Evolutionary conservation across 2,329 filamentous ascomycete genomes (phyloP).

Genomic region (Cordyceps farinosa): DNA sequence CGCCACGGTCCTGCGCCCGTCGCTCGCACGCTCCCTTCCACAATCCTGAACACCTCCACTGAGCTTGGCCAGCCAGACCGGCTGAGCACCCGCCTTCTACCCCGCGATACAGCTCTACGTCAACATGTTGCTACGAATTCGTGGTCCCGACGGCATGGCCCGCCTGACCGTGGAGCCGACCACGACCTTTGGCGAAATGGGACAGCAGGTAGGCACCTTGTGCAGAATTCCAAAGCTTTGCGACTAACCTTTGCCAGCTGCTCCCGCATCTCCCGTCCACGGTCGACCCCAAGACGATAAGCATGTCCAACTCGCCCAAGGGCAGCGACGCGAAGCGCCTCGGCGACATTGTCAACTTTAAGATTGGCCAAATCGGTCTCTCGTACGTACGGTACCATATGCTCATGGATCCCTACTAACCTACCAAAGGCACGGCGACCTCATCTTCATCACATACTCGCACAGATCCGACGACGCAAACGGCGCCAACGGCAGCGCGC

Average conservation of each 20-base stretch:
- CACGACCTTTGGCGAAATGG: constrained; percentile 67
- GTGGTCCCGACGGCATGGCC: constrained; percentile 89
- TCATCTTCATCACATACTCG: constrained; percentile 82
- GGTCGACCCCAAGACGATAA: constrained; percentile 58
- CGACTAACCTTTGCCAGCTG: constrained; percentile 41
- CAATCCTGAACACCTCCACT: neutral
- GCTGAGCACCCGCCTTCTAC: constrained; percentile 1
- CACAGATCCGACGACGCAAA: constrained; percentile 45
- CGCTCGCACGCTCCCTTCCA: neutral
- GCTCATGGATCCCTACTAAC: constrained; percentile 26
- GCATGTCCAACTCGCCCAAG: constrained; percentile 58
- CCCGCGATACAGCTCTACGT: constrained; percentile 17
- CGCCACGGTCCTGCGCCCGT: neutral
- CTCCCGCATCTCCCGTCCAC: constrained; percentile 56
- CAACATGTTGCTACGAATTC: constrained; percentile 78
- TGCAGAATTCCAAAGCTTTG: neutral
- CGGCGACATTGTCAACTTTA: constrained; percentile 54
- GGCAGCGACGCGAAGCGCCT: constrained; percentile 57
- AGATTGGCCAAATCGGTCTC: constrained; percentile 57
- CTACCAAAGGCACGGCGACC: constrained; percentile 71
- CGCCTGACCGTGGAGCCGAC: constrained; percentile 73
- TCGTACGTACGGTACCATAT: constrained; percentile 39
- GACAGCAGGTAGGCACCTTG: constrained; percentile 42
- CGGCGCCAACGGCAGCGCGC: constrained; percentile 34
- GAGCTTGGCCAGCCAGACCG: constrained; percentile 10